phyloP scores from a whole-genome alignment of 345 rosid species.

The Zanthoxylum bungeanum region DNA sequence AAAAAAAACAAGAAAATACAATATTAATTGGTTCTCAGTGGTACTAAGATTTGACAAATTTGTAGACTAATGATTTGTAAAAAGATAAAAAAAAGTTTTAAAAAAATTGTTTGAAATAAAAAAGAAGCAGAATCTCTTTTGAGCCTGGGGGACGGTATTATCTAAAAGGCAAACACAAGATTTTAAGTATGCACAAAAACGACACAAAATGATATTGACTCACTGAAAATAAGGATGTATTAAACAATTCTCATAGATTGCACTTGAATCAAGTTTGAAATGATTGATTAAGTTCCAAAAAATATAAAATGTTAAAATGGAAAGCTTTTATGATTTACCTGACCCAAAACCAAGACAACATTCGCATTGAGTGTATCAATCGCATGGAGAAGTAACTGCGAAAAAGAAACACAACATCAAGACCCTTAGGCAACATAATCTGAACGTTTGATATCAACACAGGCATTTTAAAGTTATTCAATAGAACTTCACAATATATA shows the following conservation, averaged over 20 bases:
- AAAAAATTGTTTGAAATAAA: too few relatives aligned
- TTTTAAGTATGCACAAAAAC: background rate
- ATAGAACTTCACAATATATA: constrained; percentile 2
- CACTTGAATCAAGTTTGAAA: background rate
- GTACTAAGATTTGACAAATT: background rate
- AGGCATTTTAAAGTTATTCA: background rate
- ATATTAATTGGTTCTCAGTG: background rate
- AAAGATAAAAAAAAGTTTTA: background rate
- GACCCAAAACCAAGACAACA: constrained; percentile 88
- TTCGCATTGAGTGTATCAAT: constrained; percentile 75
- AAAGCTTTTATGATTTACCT: constrained; percentile 34
- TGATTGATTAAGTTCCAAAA: background rate
- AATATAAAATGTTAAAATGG: background rate
- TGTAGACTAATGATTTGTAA: too few relatives aligned
- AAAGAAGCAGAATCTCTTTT: background rate
- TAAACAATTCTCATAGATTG: background rate
- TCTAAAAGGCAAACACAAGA: background rate
- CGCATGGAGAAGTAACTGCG: constrained; percentile 84
- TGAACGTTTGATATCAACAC: background rate
- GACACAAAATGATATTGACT: background rate
- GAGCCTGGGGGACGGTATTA: background rate
- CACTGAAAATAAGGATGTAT: background rate
- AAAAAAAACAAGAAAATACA: background rate
- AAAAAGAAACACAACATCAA: constrained; percentile 4
- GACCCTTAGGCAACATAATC: background rate